These are phyloP conservation scores for Abelmoschus esculentus DNA, from an alignment of 345 rosid species.

Conservation along the genomic window DNA sequence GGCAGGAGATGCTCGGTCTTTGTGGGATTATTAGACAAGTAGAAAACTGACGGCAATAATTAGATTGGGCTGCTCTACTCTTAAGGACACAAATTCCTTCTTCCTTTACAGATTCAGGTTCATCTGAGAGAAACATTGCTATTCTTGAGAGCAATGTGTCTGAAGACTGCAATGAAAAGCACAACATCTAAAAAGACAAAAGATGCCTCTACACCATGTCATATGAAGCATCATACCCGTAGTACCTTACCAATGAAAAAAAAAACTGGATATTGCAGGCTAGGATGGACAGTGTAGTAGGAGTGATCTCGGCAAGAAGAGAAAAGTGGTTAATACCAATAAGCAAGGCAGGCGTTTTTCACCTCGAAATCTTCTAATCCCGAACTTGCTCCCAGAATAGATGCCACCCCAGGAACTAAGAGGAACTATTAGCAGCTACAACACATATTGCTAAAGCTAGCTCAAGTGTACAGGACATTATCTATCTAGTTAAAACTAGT, in stretches of 20 bases:
- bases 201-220: background rate
- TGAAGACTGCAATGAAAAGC: background rate
- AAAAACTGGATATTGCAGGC: background rate
- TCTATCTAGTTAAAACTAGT: background rate
- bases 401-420: background rate
- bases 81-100: too few relatives aligned
- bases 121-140: background rate
- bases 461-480: conserved; percentile 3
- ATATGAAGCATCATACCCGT: background rate
- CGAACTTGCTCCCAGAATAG: background rate
- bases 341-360: background rate
- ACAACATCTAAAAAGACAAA: background rate
- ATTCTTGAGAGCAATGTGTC: background rate
- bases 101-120: background rate
- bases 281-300: background rate
- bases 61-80: too few relatives aligned
- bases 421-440: background rate
- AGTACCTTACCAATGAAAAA: background rate
- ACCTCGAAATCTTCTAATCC: background rate
- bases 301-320: background rate
- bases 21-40: too few relatives aligned
- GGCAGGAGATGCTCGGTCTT: too few relatives aligned
- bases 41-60: too few relatives aligned
- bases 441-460: background rate
- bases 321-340: background rate